Base-by-base conservation (phyloP, 345 rosid species). In the Punica granatum region DNA sequence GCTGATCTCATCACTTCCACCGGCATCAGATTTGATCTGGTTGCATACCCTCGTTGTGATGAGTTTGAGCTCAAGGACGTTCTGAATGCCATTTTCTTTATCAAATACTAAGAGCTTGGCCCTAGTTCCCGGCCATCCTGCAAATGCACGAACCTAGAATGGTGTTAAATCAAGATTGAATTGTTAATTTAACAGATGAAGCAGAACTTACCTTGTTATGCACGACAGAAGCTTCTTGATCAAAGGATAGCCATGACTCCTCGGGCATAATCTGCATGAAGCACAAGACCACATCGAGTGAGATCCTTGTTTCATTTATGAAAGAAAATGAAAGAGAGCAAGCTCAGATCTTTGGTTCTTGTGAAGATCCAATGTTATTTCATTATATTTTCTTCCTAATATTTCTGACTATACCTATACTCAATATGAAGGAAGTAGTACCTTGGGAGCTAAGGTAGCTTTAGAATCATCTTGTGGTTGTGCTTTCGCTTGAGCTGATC, bases 71-170 rank as follows among this genome's bases (percentile, higher is more conserved):
- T 94, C 97, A 37, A 87, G 30, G 33, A 71, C 69, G 37, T 73
- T 81, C 25, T 67, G 54, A 46, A 69, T 71, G 75, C 75, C 69
- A 71, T 67, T 82, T 78, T 73, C 74, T 53, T 73, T 66, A 58
- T 80, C 90, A 37, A 78, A 62, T 53, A 83, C 69, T 16, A 65
- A 66, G 75, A 88, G 76, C 77, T 85, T 91, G 23, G 95, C 89
- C 65, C 99, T 81, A 21, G 99, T 94, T 74, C 97, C 96, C 6
- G 96, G 99, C 97, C 99, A 94, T 39, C 97, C 99, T 85, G 99
- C 90, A 64, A 94, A 83, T 67, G 97, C 99, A 76, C 97, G 97
- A 75, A 93, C 94, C 97, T 93, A 76, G 63, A 82, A 70, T 31
- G 73, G 68, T 79, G 83, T 71, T 70, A 68, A 60, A 66, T 79